Percentiles rank a stretch among this genome's conserved stretches.
Conservation (phyloP, 2,329 filamentous ascomycete species). For the Helotiales sp. region DNA sequence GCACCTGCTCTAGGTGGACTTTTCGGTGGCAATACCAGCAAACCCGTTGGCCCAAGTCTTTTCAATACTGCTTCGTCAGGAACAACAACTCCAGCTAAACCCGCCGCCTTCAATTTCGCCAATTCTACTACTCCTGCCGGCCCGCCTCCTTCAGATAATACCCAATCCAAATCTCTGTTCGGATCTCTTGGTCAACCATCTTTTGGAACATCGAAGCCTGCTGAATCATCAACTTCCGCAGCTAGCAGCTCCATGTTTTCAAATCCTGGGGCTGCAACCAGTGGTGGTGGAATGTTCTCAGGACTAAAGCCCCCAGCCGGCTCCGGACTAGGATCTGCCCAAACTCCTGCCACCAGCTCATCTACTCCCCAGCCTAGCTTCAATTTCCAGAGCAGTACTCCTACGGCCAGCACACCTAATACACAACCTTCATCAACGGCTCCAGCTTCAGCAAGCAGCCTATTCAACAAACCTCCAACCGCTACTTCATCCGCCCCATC, state of each 20-base stretch:
- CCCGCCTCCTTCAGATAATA: conserved; percentile 38
- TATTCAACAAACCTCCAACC: conserved; percentile 15
- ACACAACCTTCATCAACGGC: conserved; percentile 24
- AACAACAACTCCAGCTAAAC: conserved; percentile 38
- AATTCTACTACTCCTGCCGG: conserved; percentile 44
- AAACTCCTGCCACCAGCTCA: conserved; percentile 23
- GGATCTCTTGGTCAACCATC: conserved; percentile 16
- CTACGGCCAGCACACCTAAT: conserved; percentile 12
- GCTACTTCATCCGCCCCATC: conserved; percentile 20
- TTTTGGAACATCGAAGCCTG: conserved; percentile 29
- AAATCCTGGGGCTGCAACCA: conserved; percentile 21
- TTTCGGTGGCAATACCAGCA: conserved; percentile 18
- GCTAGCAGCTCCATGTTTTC: conserved; percentile 8
- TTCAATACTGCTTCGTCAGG: conserved; percentile 37
- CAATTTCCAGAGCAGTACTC: conserved; percentile 28
- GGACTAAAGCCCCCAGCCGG: conserved; percentile 18
- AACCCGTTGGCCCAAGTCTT: conserved; percentile 20
- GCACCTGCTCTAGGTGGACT: conserved; percentile 19
- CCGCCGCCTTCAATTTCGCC: conserved; percentile 29
- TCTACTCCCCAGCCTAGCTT: conserved; percentile 29
- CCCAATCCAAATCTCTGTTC: conserved; percentile 30
- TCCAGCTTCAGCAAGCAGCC: conserved; percentile 22
- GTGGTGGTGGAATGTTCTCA: conserved; percentile 27
- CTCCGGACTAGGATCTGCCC: conserved; percentile 16
- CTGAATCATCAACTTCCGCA: conserved; percentile 11